These are phyloP conservation scores for Cyclostephanos invisitatus DNA, from an alignment of 108 stramenopile genomes.

Conservation along the genomic window DNA sequence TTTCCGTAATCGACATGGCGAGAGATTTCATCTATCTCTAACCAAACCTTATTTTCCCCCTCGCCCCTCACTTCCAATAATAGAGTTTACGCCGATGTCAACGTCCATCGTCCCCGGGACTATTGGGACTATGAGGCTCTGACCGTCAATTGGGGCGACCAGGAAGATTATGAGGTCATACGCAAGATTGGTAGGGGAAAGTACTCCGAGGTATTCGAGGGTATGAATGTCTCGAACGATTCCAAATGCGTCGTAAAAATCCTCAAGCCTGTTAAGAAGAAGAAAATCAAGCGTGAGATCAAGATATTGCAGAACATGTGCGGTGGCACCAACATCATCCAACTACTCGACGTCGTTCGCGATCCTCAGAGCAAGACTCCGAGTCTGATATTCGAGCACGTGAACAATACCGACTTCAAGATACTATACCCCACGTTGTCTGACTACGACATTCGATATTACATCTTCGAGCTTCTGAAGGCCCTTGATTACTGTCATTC, in stretches of 20 bases:
- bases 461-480: constrained; percentile 98
- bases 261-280: constrained; percentile 99
- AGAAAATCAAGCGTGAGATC: constrained; percentile 99
- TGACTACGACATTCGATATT: constrained; percentile 99
- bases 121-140: constrained; percentile 99
- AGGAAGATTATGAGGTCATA: constrained; percentile 99
- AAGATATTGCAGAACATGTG: constrained; percentile 99
- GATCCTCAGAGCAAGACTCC: constrained; percentile 99
- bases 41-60: background rate
- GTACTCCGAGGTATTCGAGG: constrained; percentile 99
- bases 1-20: background rate
- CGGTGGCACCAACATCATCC: constrained; percentile 99
- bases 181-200: constrained; percentile 99
- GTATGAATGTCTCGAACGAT: constrained; percentile 93
- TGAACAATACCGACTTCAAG: constrained; percentile 99
- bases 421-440: constrained; percentile 97
- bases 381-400: constrained; percentile 97
- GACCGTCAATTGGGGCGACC: constrained; percentile 98
- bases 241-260: constrained; percentile 99
- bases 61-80: background rate
- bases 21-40: background rate
- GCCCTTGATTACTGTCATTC: constrained; percentile 99
- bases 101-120: constrained; percentile 95
- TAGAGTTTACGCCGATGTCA: constrained; percentile 98
- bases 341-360: constrained; percentile 97